Base-by-base conservation (phyloP, 192 early-diverging fungal species). In the Chytriomyces confervae region DNA sequence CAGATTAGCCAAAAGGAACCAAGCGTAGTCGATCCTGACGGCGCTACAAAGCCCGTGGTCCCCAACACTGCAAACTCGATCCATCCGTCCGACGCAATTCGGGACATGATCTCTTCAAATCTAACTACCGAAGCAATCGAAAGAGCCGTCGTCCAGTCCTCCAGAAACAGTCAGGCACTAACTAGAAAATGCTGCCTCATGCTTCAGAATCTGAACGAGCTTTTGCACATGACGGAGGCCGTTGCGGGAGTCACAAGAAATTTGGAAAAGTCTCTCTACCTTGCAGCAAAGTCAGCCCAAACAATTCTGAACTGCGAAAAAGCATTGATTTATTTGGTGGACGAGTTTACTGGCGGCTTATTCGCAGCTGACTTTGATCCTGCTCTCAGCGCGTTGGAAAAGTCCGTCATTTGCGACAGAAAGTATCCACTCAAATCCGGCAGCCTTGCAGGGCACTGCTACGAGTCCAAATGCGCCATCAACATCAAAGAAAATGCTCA, bases 231-330 rank as follows among this genome's bases (percentile, higher is more conserved):
- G 36, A 36, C 36, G 36, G 36, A 36, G 0, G 36, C 3, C 0
- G 36, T 36, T 36, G 36, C 1, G 36, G 36, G 36, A 36, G 36
- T 36, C 36, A 36, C 36, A 0, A 36, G 46, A 27, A n/a, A 29
- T 23, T 48, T 74, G 18, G 72, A 74, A 47, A 16, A 63, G 7
- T 36, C 63, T 62, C n/a, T 62, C 36, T 60, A 18, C 61, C 44
- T 47, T 10, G 16, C 53, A 10, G 7, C 63, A 10, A 47, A 11
- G 24, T 6, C 18, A 10, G 27, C 61, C 20, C n/a, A 76, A 43
- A 6, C n/a, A 5, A 76, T 76, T 62, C 11, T 66, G 2, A 49
- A 44, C 9, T 76, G 74, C 74, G n/a, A 76, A 50, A 29, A 61
- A 13, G 63, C 27, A 5, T 16, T 76, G 36, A 7, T 76, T 11